Base-by-base conservation (phyloP, 106 monocot species). In the Allium fistulosum region DNA sequence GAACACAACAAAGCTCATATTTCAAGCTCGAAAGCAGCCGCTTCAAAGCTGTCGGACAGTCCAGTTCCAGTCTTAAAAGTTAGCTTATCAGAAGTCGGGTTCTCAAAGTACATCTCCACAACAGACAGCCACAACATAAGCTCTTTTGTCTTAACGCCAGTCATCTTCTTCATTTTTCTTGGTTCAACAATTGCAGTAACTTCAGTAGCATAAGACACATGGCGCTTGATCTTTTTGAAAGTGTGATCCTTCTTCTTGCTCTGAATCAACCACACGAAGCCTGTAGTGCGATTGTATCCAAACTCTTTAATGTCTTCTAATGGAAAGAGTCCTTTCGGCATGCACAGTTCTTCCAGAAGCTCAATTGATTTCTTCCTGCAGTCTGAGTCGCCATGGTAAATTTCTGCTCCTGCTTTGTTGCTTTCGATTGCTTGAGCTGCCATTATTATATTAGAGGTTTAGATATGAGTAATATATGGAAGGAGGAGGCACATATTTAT, bases 171-270 rank as follows among this genome's bases (percentile, higher is more conserved):
- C 48, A 77, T 63, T 57, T 61, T 70, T 26, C 27, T 10, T 57
- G 63, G 71, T 74, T 84, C 84, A 4, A 84, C 84, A 61, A 77
- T 73, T 22, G 80, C 84, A 10, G 84, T 84, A 65, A 84, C 84
- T 67, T 80, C 84, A 10, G 62, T 55, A 12, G 70, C 81, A 49
- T 84, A 84, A 63, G 72, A 80, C 51, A 84, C 84, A 58, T 57
- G 71, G 71, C 53, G 79, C 2, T 75, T 71, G 63, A 83, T 79
- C 65, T 64, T 67, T 58, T 79, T 75, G 71, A 83, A 83, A 46
- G 46, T 62, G 67, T 83, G 78, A 9, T 70, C 70, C 9, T 17
- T 71, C 37, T 53, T 57, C 66, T 68, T 75, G 56, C 68, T 65
- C 62, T 78, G 83, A 46, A 45, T 59, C 46, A 79, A 55, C 83